Conservation (phyloP, 345 rosid species). For the Luvunga scandens region DNA sequence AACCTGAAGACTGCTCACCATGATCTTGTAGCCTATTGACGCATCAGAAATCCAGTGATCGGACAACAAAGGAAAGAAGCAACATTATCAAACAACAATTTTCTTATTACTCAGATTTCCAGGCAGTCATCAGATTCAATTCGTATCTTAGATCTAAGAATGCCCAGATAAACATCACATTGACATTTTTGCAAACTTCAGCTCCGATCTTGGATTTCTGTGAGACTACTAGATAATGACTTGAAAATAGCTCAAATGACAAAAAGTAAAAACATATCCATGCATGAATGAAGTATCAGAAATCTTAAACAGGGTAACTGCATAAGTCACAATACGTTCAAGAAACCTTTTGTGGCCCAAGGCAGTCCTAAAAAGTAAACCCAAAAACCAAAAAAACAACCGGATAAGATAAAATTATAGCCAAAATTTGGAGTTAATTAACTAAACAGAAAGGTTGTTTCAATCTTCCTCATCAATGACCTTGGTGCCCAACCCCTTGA, state of each 20-base stretch:
- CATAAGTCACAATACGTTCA: not conserved
- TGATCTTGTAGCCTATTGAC: too few relatives aligned
- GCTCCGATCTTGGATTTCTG: not conserved
- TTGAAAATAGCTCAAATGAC: not conserved
- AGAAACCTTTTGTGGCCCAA: not conserved
- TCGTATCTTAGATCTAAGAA: too few relatives aligned
- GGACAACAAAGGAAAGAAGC: too few relatives aligned
- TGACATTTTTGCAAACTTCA: not conserved
- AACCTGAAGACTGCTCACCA: too few relatives aligned
- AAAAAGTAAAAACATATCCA: not conserved
- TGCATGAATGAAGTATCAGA: not conserved
- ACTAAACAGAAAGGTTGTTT: conserved; percentile 1
- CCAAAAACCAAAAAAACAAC: not conserved
- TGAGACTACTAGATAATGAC: not conserved
- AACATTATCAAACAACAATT: too few relatives aligned
- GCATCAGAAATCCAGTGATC: too few relatives aligned
- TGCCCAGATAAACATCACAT: too few relatives aligned
- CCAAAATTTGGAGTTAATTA: conserved; percentile 5
- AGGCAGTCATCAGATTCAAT: too few relatives aligned
- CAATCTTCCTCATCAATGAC: conserved; percentile 68
- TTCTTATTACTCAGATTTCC: too few relatives aligned
- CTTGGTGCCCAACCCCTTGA: conserved; percentile 62
- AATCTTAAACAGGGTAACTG: conserved; percentile 1
- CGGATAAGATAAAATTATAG: not conserved
- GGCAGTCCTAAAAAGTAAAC: not conserved